Evolutionary conservation across 768 basidiomycete species (phyloP).

Genomic region (Russula sp.): DNA sequence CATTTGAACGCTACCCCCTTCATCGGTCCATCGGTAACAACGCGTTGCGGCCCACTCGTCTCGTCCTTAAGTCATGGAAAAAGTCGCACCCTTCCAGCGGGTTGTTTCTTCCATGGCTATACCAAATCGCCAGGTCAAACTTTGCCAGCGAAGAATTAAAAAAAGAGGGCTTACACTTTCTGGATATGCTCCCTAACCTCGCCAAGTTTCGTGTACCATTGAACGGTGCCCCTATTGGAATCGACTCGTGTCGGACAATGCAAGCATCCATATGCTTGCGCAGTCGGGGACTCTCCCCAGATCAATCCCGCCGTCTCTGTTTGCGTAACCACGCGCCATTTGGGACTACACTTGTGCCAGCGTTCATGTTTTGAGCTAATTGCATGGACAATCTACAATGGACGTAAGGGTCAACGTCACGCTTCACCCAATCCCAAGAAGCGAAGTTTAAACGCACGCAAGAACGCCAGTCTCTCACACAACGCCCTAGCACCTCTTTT

Average conservation of each 20-base stretch:
- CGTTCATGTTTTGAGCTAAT: not conserved
- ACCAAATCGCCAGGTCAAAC: not conserved
- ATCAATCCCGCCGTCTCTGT: not conserved
- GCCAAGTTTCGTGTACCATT: not conserved
- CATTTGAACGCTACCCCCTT: not conserved
- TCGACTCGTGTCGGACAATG: slow-evolving; percentile 4
- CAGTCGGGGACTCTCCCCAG: not conserved
- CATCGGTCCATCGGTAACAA: slow-evolving; percentile 10
- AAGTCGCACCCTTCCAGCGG: slow-evolving; percentile 17
- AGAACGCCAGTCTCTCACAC: slow-evolving; percentile 22
- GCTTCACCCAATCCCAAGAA: not conserved
- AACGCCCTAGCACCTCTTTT: slow-evolving; percentile 11
- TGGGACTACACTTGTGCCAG: slow-evolving; percentile 3
- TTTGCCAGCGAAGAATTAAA: not conserved
- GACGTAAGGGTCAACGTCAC: not conserved
- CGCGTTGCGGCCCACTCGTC: not conserved
- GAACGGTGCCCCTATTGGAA: not conserved
- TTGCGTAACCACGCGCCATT: slow-evolving; percentile 1
- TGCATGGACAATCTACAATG: slow-evolving; percentile 3
- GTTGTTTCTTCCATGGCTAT: slow-evolving; percentile 6
- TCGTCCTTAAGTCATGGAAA: slow-evolving; percentile 3
- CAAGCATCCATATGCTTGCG: slow-evolving; percentile 15
- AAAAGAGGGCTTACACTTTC: not conserved
- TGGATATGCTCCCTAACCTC: not conserved
- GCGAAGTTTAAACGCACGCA: slow-evolving; percentile 14